phyloP scores from a whole-genome alignment of 2,329 filamentous ascomycete species.

The Malbranchea cinnamomea region DNA sequence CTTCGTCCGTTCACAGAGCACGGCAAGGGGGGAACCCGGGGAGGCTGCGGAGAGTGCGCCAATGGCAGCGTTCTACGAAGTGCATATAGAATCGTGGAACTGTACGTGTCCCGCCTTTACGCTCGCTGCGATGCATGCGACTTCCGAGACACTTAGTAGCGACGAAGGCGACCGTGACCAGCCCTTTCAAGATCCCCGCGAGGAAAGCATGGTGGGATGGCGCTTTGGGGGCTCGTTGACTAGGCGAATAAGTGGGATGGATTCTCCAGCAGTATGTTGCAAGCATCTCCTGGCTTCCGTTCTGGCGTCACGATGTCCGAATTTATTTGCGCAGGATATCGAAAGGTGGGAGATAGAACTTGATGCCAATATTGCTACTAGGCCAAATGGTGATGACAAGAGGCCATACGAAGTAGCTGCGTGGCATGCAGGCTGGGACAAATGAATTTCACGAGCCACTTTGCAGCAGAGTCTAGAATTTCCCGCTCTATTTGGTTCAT shows the following conservation, averaged over 20 bases:
- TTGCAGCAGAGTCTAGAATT: no score
- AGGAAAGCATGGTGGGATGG: conserved; percentile 10
- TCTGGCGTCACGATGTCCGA: conserved; percentile 50
- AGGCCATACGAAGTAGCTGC: no score
- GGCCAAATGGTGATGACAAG: no score
- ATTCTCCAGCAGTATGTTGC: conserved; percentile 36
- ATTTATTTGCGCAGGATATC: conserved; percentile 42
- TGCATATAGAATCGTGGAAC: conserved; percentile 64
- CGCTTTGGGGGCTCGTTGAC: conserved; percentile 25
- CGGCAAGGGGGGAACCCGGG: background rate
- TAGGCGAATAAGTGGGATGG: conserved; percentile 1
- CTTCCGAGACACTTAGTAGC: conserved; percentile 7
- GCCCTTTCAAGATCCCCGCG: no score
- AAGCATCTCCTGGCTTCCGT: conserved; percentile 84
- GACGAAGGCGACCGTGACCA: conserved; percentile 9
- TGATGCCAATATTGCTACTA: no score
- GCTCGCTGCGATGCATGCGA: conserved; percentile 46
- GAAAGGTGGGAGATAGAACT: no score
- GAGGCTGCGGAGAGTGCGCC: conserved; percentile 1
- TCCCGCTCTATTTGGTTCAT: no score
- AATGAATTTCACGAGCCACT: no score
- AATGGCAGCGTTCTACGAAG: conserved; percentile 45
- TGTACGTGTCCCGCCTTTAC: conserved; percentile 81
- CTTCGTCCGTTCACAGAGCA: no score
- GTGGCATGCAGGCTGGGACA: no score